A percentile compares a stretch with the other conserved stretches of the same genome.
Evolutionary conservation across 2,329 filamentous ascomycete genomes (phyloP).

Genomic region (Albifimbria verrucaria): DNA sequence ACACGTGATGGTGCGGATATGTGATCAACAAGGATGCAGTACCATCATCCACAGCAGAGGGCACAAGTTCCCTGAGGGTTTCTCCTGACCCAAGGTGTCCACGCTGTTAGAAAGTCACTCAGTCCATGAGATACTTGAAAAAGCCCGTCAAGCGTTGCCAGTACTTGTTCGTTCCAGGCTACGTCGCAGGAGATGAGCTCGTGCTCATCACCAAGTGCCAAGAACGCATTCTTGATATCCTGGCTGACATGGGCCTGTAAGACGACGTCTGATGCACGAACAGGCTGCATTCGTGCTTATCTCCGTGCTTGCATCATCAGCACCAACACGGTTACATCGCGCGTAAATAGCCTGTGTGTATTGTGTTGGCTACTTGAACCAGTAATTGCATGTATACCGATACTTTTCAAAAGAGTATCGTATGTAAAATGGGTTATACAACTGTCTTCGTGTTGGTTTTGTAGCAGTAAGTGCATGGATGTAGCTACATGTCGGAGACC

Average conservation of each 20-base stretch:
- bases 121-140: too few species aligned
- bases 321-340: background rate
- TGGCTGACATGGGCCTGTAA: background rate
- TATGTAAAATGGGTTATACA: too few species aligned
- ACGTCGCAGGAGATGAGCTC: background rate
- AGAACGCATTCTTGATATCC: background rate
- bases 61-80: background rate
- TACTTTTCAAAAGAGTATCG: too few species aligned
- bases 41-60: background rate
- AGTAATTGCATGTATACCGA: too few species aligned
- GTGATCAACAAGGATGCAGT: background rate
- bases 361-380: too few species aligned
- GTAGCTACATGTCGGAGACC: too few species aligned
- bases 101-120: background rate
- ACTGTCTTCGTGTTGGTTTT: too few species aligned
- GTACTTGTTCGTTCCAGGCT: too few species aligned
- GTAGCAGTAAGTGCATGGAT: too few species aligned
- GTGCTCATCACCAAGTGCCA: background rate
- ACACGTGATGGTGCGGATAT: background rate
- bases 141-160: too few species aligned
- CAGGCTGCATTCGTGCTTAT: background rate
- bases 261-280: background rate
- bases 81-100: background rate
- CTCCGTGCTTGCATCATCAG: background rate
- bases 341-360: too few species aligned